Evolutionary conservation across 1,139 yeast genomes (phyloP).

Genomic region (Arxiozyma heterogenica): DNA sequence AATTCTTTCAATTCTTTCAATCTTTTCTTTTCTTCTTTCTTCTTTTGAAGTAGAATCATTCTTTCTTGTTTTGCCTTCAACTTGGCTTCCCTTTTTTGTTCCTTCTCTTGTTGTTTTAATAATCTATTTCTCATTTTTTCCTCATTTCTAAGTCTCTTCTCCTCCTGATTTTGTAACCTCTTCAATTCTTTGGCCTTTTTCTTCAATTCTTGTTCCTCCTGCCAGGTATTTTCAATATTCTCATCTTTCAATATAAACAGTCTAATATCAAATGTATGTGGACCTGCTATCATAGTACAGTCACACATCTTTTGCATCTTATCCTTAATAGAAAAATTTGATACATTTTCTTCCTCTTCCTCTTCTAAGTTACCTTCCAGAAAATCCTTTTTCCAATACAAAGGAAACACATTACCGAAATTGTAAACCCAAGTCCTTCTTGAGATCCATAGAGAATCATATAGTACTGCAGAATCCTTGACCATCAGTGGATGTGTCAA

Average conservation of each 20-base stretch:
- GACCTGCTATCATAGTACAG: constrained; percentile 63
- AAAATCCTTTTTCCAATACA: constrained; percentile 54
- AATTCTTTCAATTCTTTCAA: constrained; percentile 4
- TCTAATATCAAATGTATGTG: constrained; percentile 70
- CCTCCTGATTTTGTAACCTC: constrained; percentile 33
- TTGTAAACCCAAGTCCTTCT: constrained; percentile 53
- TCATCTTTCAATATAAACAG: constrained; percentile 79
- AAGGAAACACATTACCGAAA: constrained; percentile 61
- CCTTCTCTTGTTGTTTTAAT: constrained; percentile 27
- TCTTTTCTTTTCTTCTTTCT: constrained; percentile 15
- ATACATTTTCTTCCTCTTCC: constrained; percentile 5
- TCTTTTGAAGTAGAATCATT: constrained; percentile 16
- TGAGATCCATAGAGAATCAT: constrained; percentile 65
- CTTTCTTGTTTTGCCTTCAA: constrained; percentile 15
- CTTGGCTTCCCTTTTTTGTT: constrained; percentile 20
- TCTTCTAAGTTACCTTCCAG: constrained; percentile 36
- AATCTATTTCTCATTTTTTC: constrained; percentile 22
- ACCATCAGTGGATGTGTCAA: constrained; percentile 60
- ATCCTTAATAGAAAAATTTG: constrained; percentile 45
- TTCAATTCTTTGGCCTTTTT: constrained; percentile 33
- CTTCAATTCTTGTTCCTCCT: constrained; percentile 31
- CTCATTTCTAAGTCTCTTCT: constrained; percentile 26
- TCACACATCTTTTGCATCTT: constrained; percentile 86
- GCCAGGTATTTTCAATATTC: constrained; percentile 34
- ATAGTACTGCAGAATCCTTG: constrained; percentile 63